A percentile compares a stretch with the other conserved stretches of the same genome.
These are phyloP conservation scores for Fusarium sp. DNA, from an alignment of 2,329 filamentous ascomycete genomes.

Conservation along the genomic window DNA sequence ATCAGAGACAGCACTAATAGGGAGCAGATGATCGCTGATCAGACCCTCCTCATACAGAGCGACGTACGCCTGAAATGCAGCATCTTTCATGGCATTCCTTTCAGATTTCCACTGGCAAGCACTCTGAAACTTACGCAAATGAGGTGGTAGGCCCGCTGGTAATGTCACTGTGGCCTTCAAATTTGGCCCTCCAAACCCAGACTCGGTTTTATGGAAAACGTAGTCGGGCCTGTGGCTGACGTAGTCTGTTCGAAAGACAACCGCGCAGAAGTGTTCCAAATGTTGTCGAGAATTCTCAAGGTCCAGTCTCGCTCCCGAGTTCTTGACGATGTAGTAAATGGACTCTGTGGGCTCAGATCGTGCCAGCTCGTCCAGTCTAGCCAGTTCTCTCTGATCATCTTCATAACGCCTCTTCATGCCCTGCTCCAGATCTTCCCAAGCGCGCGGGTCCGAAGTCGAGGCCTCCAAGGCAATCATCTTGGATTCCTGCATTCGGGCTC, in stretches of 20 bases:
- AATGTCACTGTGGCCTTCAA: conserved; percentile 75
- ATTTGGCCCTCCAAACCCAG: conserved; percentile 36
- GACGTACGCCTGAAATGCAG: conserved; percentile 83
- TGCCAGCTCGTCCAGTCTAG: conserved; percentile 63
- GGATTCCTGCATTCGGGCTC: conserved; percentile 65
- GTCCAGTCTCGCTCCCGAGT: conserved; percentile 74
- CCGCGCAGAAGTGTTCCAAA: conserved; percentile 83
- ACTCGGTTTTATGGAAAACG: conserved; percentile 58
- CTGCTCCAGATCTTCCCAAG: conserved; percentile 77
- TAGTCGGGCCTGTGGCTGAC: conserved; percentile 78
- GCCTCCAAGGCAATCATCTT: conserved; percentile 61
- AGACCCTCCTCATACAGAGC: conserved; percentile 77
- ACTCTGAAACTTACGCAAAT: conserved; percentile 47
- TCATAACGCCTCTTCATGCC: conserved; percentile 80
- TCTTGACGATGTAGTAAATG: conserved; percentile 54
- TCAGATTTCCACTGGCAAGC: conserved; percentile 74
- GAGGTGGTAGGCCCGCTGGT: conserved; percentile 75
- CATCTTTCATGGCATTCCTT: conserved; percentile 81
- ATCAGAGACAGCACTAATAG: conserved; percentile 62
- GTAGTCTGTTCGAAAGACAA: conserved; percentile 69
- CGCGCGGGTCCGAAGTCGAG: conserved; percentile 48
- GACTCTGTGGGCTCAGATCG: conserved; percentile 50
- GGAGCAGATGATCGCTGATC: conserved; percentile 83
- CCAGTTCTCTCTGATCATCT: conserved; percentile 69
- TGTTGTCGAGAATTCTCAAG: conserved; percentile 81